A percentile compares a stretch with the other conserved stretches of the same genome.
These are phyloP conservation scores for Volvox carteri DNA, from an alignment of 163 green algal species.

Conservation along the genomic window DNA sequence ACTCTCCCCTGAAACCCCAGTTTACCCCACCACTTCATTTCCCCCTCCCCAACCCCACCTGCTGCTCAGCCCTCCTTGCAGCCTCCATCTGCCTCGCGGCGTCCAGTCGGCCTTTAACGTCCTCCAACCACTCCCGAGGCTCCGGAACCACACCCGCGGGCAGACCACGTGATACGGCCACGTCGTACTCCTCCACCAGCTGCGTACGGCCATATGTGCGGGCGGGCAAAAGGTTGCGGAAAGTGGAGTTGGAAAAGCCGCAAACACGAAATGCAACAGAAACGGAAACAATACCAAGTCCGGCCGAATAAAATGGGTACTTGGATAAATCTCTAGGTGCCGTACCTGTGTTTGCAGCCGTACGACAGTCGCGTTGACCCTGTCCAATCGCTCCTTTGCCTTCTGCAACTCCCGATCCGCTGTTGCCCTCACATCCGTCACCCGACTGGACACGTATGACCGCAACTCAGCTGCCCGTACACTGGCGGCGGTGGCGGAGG, in stretches of 20 bases:
- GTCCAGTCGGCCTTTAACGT: not conserved
- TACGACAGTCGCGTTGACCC: not conserved
- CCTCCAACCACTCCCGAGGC: constrained; percentile 30
- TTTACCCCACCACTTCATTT: too few species aligned
- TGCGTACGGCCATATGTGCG: not conserved
- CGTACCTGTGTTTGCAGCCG: constrained; percentile 29
- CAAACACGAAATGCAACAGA: not conserved
- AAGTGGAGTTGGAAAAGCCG: not conserved
- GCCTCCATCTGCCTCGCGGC: constrained; percentile 36
- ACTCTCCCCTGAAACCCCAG: not conserved
- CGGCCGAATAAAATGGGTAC: not conserved
- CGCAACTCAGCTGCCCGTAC: constrained; percentile 8
- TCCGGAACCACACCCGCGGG: not conserved
- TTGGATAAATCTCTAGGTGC: not conserved
- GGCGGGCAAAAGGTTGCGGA: not conserved
- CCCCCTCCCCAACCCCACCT: constrained; percentile 5
- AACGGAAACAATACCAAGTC: not conserved
- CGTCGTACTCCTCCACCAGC: constrained; percentile 33
- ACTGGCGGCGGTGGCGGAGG: not conserved
- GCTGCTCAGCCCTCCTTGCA: not conserved
- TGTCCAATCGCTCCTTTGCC: not conserved
- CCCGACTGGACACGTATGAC: constrained; percentile 1
- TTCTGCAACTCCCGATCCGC: constrained; percentile 35
- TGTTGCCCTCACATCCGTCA: not conserved
- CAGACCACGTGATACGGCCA: not conserved